Evolutionary conservation across 305 asterid species (phyloP), one percentile per base, ranked within the genome.

Genomic region (Solanum hybrid): DNA sequence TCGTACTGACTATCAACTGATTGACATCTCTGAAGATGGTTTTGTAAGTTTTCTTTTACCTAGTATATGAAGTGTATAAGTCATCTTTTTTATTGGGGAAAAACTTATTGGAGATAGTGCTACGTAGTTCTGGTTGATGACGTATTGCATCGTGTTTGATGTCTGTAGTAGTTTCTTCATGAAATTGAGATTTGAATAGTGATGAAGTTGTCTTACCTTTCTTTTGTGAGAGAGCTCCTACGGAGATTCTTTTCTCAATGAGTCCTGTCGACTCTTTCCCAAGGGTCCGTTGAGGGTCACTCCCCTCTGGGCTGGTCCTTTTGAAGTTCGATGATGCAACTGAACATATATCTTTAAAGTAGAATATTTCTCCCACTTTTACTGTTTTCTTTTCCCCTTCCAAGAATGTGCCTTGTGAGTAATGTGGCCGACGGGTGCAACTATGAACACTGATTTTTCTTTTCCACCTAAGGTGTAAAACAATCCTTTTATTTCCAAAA

Each of bases 1-100:
- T 74, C 95, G 95, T 78, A 92, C 94, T 76, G 95, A 94, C 76
- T 94, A 94, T 81, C 95, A 94, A 87, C 91, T 92, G 42, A 94
- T 94, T 69, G 95, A 94, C 90, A 94, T 92, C 89, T 92, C 95
- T 24, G 95, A 92, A 88, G 93, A 93, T 92, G 94, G 95, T 5
- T 92, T 93, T 91, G 95, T 90, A 87, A 92, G 95, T 18, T 28
- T 24, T 79, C 88, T 40, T 16, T 20, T 84, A 42, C 42, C 74
- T 51, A 51, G 9, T 18, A 18, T 84, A 31, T 11, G 75, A 29
- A 29, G 74, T 7, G 67, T 14, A 24, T 10, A 3, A 2, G 35
- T 40, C 67, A 39, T 81, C 67, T 13, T 81, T 14, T 16, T 81
- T 37, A 13, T 5, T 80, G n/a, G 35, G 86, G 64, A 26, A n/a